These are phyloP conservation scores for Septoria linicola DNA, from an alignment of 2,329 filamentous ascomycete species.

Conservation along the genomic window DNA sequence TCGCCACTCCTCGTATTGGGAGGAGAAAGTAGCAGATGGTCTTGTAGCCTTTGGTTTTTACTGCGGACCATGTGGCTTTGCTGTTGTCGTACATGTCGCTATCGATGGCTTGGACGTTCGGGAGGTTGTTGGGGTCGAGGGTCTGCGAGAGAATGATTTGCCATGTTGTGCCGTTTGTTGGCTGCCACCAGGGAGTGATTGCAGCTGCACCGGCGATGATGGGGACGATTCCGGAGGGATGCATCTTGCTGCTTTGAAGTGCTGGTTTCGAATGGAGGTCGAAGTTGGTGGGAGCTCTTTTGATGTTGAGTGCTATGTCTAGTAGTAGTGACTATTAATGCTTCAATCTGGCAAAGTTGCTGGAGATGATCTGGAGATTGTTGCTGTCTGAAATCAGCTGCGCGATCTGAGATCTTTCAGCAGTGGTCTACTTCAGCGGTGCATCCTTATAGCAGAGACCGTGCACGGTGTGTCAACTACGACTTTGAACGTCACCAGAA, in stretches of 20 bases:
- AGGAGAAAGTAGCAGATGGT: conserved; percentile 72
- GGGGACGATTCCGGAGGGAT: neutral
- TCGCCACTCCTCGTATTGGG: conserved; percentile 66
- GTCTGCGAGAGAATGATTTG: conserved; percentile 8
- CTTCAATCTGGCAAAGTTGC: too few species aligned
- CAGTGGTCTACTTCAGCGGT: too few species aligned
- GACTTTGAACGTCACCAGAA: too few species aligned
- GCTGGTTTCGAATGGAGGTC: neutral
- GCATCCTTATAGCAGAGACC: too few species aligned
- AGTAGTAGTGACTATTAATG: too few species aligned
- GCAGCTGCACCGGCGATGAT: neutral
- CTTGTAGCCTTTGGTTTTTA: conserved; percentile 7
- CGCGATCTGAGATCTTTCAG: too few species aligned
- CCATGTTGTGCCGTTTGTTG: conserved; percentile 5
- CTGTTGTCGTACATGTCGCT: conserved; percentile 16
- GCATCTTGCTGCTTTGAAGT: neutral
- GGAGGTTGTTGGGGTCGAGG: conserved; percentile 1
- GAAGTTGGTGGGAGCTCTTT: too few species aligned
- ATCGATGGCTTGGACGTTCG: conserved; percentile 12
- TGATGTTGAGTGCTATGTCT: too few species aligned
- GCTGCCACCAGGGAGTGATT: neutral
- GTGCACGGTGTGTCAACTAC: too few species aligned
- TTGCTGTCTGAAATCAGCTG: too few species aligned
- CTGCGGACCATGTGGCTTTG: conserved; percentile 3
- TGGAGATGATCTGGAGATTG: too few species aligned